Evolutionary conservation across 352 stramenopile species (phyloP).

Genomic region (Phytophthora hibernalis): DNA sequence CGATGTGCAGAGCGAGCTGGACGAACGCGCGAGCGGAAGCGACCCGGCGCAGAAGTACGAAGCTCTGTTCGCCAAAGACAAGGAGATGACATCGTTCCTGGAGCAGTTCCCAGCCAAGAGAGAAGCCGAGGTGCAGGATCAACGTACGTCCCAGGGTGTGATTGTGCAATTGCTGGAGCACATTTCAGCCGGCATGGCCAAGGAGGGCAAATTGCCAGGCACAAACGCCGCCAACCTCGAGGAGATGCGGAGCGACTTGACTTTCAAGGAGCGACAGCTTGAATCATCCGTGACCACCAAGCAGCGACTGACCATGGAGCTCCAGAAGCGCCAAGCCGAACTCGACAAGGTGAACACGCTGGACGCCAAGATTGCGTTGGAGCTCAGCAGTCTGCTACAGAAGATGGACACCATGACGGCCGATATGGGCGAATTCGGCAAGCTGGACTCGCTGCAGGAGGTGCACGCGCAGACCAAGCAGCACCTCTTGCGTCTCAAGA

Average conservation of each 20-base stretch:
- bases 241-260: slow-evolving; percentile 91
- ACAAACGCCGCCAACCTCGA: slow-evolving; percentile 71
- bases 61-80: slow-evolving; percentile 87
- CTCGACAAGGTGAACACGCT: slow-evolving; percentile 93
- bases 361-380: slow-evolving; percentile 87
- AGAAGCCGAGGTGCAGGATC: slow-evolving; percentile 60
- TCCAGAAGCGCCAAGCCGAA: slow-evolving; percentile 89
- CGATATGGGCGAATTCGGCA: slow-evolving; percentile 91
- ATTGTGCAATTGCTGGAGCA: slow-evolving; percentile 93
- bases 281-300: slow-evolving; percentile 91
- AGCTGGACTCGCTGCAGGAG: slow-evolving; percentile 88
- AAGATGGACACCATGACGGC: slow-evolving; percentile 89
- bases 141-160: slow-evolving; percentile 70
- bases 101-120: slow-evolving; percentile 84
- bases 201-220: slow-evolving; percentile 78
- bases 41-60: slow-evolving; percentile 89
- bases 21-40: slow-evolving; percentile 72
- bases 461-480: slow-evolving; percentile 84
- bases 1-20: slow-evolving; percentile 68
- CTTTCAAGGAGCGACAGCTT: slow-evolving; percentile 94
- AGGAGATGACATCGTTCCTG: slow-evolving; percentile 93
- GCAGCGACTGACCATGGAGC: slow-evolving; percentile 84
- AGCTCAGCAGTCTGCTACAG: slow-evolving; percentile 81
- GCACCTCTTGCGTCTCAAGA: slow-evolving; percentile 69
- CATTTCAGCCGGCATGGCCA: slow-evolving; percentile 75